phyloP scores from a whole-genome alignment of 2,329 filamentous ascomycete genomes.

The Aspergillus transmontanensis region DNA sequence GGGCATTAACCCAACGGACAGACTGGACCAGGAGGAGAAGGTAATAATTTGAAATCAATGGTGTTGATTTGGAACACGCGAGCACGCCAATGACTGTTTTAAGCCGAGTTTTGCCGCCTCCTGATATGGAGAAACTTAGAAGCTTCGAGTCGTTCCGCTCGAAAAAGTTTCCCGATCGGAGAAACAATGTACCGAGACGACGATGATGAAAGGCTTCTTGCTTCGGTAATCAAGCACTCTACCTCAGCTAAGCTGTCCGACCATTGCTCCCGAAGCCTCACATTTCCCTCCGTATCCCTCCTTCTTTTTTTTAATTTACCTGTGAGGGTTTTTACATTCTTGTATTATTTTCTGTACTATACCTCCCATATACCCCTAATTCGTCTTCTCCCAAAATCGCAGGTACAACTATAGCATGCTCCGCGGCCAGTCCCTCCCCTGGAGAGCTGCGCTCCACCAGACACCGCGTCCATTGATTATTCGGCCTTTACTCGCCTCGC shows the following conservation, averaged over 20 bases:
- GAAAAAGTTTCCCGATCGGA: conserved; percentile 39
- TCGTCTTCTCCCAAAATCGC: conserved; percentile 10
- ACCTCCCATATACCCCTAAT: conserved; percentile 9
- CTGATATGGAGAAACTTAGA: conserved; percentile 26
- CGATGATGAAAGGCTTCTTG: conserved; percentile 36
- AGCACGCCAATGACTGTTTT: not conserved
- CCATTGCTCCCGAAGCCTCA: conserved; percentile 3
- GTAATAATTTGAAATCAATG: conserved; percentile 2
- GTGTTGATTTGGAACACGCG: not conserved
- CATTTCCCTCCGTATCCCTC: not conserved
- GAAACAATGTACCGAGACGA: conserved; percentile 30
- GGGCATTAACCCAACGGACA: conserved; percentile 12
- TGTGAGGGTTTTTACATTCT: not conserved
- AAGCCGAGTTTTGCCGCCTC: conserved; percentile 20
- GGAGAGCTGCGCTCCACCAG: conserved; percentile 62
- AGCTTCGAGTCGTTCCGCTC: conserved; percentile 35
- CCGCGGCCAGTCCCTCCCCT: conserved; percentile 66
- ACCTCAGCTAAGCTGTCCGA: conserved; percentile 6
- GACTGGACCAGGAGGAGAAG: not conserved
- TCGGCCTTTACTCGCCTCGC: conserved; percentile 33
- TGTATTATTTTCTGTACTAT: conserved; percentile 13
- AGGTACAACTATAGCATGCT: conserved; percentile 55
- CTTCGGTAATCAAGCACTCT: conserved; percentile 32
- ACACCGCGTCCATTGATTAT: conserved; percentile 46
- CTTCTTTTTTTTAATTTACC: not conserved